Conservation (phyloP, 2,329 filamentous ascomycete genomes). For the Phyllosticta ampelicida region DNA sequence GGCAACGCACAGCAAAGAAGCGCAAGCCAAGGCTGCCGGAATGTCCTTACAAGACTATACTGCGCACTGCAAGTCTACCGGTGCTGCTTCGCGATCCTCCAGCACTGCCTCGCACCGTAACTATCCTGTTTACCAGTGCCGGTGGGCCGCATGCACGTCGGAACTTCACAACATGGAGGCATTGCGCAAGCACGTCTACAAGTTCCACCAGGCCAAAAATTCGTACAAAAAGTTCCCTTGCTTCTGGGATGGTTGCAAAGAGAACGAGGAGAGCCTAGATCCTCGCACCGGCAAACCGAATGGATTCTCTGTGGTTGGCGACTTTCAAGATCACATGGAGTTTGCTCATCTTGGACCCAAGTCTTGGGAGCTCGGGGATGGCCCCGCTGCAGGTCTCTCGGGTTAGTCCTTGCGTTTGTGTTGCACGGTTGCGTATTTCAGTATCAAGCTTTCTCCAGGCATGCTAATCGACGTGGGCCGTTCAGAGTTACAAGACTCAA, state of each 20-base stretch:
- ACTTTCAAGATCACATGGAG: conserved; percentile 43
- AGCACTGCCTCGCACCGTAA: conserved; percentile 15
- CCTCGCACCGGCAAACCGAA: conserved; percentile 12
- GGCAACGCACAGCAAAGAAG: conserved; percentile 27
- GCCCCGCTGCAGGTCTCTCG: conserved; percentile 42
- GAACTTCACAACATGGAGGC: conserved; percentile 52
- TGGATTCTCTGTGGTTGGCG: conserved; percentile 28
- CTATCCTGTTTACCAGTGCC: conserved; percentile 44
- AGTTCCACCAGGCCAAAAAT: conserved; percentile 34
- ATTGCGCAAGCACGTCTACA: conserved; percentile 48
- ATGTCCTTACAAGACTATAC: conserved; percentile 8
- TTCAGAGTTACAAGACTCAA: conserved; percentile 9
- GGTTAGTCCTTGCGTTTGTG: conserved; percentile 28
- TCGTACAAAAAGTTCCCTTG: conserved; percentile 19
- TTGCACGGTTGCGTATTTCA: conserved; percentile 12
- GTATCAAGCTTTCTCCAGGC: not conserved
- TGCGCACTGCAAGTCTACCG: not conserved
- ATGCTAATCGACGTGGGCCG: not conserved
- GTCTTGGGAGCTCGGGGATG: conserved; percentile 50
- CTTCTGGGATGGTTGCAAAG: conserved; percentile 35
- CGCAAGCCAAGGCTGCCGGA: conserved; percentile 17
- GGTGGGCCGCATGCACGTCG: conserved; percentile 46
- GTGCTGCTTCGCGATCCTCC: conserved; percentile 20
- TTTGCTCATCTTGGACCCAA: conserved; percentile 41
- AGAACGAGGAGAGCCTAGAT: conserved; percentile 13